phyloP scores from a whole-genome alignment of 768 basidiomycete genomes.

The Saitozyma sp. region DNA sequence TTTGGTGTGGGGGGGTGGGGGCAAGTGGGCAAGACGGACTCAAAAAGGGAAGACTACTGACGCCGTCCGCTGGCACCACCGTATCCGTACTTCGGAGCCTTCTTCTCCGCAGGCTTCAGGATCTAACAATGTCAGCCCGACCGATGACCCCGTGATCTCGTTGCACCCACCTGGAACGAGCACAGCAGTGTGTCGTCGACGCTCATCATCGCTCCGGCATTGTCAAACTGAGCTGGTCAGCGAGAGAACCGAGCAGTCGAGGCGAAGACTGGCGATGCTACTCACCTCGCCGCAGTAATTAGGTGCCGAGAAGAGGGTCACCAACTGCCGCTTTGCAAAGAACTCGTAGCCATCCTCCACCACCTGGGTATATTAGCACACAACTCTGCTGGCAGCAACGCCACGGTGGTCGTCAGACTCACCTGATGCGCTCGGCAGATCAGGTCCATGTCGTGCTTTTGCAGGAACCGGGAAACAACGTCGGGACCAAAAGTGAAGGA shows the following conservation, averaged over 20 bases:
- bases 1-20: background rate
- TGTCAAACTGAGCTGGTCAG: constrained; percentile 74
- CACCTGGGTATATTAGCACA: constrained; percentile 60
- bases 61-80: constrained; percentile 42
- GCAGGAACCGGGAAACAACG: constrained; percentile 95
- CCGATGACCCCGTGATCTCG: background rate
- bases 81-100: constrained; percentile 65
- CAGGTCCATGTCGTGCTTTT: constrained; percentile 99
- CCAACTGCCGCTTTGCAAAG: constrained; percentile 94
- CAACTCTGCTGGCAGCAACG: background rate
- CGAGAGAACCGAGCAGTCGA: background rate
- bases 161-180: constrained; percentile 82
- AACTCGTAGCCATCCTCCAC: constrained; percentile 99
- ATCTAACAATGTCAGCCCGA: constrained; percentile 61
- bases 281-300: constrained; percentile 54
- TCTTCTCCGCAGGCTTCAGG: constrained; percentile 98
- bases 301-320: constrained; percentile 95
- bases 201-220: constrained; percentile 99
- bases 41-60: constrained; percentile 53
- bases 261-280: background rate
- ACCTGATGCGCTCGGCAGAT: constrained; percentile 98
- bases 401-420: constrained; percentile 42
- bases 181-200: constrained; percentile 96
- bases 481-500: constrained; percentile 99
- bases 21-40: constrained; percentile 1